These are phyloP conservation scores for Phyllachora maydis DNA, from an alignment of 2,329 filamentous ascomycete species.

Conservation along the genomic window DNA sequence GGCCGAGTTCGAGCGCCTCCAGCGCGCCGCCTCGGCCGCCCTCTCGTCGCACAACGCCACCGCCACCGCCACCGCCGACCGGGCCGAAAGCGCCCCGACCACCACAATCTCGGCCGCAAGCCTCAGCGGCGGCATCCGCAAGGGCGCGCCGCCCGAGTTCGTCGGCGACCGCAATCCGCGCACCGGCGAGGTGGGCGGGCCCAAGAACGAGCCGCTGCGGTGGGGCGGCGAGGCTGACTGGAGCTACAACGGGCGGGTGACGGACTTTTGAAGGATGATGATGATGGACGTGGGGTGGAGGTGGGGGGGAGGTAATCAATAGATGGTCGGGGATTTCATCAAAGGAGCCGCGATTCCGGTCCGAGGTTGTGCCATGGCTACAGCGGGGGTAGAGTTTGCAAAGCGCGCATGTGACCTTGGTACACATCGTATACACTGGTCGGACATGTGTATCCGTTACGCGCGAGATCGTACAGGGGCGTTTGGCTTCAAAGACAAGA, in stretches of 20 bases:
- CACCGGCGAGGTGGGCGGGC: conserved; percentile 88
- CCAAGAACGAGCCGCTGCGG: conserved; percentile 87
- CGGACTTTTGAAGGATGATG: conserved; percentile 65
- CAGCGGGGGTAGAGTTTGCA: too few species aligned
- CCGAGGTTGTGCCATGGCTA: too few species aligned
- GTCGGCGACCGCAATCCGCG: conserved; percentile 79
- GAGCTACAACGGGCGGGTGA: conserved; percentile 90
- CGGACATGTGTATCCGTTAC: too few species aligned
- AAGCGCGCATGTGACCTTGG: too few species aligned
- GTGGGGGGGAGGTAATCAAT: too few species aligned
- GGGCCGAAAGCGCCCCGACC: conserved; percentile 2
- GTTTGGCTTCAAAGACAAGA: too few species aligned
- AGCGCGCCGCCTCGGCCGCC: conserved; percentile 34
- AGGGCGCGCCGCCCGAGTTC: conserved; percentile 77
- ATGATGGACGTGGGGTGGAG: too few species aligned
- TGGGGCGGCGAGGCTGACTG: conserved; percentile 65
- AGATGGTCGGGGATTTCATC: too few species aligned
- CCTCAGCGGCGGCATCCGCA: conserved; percentile 41
- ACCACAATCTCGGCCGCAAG: too few species aligned
- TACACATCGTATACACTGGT: too few species aligned
- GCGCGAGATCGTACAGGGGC: too few species aligned
- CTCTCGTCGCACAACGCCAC: conserved; percentile 15
- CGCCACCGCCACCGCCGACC: conserved; percentile 22
- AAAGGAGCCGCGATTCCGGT: too few species aligned
- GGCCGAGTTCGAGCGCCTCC: conserved; percentile 74